Conservation (phyloP, 441 rosid genomes). For the Adansonia madagascariensis region DNA sequence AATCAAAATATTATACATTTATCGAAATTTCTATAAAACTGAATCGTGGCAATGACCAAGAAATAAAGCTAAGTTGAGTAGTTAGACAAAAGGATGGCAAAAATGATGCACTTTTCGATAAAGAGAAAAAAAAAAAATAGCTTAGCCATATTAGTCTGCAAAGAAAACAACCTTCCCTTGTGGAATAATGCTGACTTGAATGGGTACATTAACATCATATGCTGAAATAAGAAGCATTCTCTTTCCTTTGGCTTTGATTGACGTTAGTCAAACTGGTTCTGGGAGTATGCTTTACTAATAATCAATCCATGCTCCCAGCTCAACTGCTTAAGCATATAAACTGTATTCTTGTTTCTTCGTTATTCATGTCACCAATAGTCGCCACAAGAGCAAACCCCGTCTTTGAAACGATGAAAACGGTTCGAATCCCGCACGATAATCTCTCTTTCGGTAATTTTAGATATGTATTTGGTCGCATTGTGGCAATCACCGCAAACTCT, state of each 20-base stretch:
- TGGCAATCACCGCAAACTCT: conserved; percentile 59
- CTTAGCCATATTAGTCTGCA: background rate
- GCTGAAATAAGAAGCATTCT: too few relatives aligned
- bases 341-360: background rate
- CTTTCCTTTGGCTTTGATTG: too few relatives aligned
- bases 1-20: too few relatives aligned
- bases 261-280: background rate
- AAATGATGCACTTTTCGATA: background rate
- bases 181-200: background rate
- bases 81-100: background rate
- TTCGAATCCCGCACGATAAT: conserved; percentile 38
- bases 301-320: background rate
- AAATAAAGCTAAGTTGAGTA: background rate
- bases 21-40: too few relatives aligned
- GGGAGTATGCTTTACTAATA: background rate
- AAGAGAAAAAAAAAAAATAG: background rate
- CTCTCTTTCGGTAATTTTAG: conserved; percentile 46
- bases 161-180: background rate
- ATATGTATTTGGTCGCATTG: conserved; percentile 50
- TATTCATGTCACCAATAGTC: conserved; percentile 44
- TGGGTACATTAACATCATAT: background rate
- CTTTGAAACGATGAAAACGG: conserved; percentile 52
- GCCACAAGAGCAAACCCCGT: conserved; percentile 49
- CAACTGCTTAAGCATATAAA: background rate
- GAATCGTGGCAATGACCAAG: background rate